Percentiles rank a stretch among this genome's conserved stretches.
phyloP scores from a whole-genome alignment of 2,329 filamentous ascomycete species.

The Trichoderma harzianum region DNA sequence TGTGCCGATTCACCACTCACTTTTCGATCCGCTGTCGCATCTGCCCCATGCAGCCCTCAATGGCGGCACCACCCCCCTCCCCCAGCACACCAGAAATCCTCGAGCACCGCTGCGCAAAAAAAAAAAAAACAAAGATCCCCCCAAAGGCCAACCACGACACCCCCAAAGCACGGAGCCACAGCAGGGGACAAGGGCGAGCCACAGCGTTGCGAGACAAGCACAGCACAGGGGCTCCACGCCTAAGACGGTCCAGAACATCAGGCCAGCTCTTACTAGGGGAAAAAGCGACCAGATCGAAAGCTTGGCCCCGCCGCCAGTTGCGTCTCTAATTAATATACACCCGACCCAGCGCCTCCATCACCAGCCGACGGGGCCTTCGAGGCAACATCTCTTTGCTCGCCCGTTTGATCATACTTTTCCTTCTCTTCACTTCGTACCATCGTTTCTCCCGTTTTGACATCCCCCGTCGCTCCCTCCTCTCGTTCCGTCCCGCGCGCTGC shows the following conservation, averaged over 20 bases:
- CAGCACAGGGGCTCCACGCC: slow-evolving; percentile 18
- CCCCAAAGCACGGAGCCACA: slow-evolving; percentile 19
- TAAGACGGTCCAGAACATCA: slow-evolving; percentile 19
- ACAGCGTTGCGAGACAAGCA: slow-evolving; percentile 17
- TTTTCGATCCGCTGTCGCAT: slow-evolving; percentile 20
- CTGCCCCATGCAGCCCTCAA: slow-evolving; percentile 17
- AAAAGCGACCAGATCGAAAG: slow-evolving; percentile 16
- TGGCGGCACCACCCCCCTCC: slow-evolving; percentile 10
- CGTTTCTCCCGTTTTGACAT: neutral
- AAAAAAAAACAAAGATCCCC: neutral
- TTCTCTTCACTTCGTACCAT: neutral
- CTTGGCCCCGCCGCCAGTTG: slow-evolving; percentile 18
- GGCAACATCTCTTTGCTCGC: slow-evolving; percentile 13
- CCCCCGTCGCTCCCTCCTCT: slow-evolving; percentile 2
- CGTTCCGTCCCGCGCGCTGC: neutral
- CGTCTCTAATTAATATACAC: slow-evolving; percentile 19
- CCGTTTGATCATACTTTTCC: slow-evolving; percentile 11
- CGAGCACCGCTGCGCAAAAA: neutral
- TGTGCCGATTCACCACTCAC: slow-evolving; percentile 20
- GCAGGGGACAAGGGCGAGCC: slow-evolving; percentile 18
- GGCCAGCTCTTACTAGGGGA: slow-evolving; percentile 9
- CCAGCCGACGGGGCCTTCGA: slow-evolving; percentile 14
- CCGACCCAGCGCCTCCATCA: slow-evolving; percentile 17
- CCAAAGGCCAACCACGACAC: neutral
- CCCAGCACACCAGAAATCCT: neutral